Evolutionary conservation across 83 land plant genomes (phyloP), one percentile per base, ranked within the genome.

Genomic region (Picea abies): DNA sequence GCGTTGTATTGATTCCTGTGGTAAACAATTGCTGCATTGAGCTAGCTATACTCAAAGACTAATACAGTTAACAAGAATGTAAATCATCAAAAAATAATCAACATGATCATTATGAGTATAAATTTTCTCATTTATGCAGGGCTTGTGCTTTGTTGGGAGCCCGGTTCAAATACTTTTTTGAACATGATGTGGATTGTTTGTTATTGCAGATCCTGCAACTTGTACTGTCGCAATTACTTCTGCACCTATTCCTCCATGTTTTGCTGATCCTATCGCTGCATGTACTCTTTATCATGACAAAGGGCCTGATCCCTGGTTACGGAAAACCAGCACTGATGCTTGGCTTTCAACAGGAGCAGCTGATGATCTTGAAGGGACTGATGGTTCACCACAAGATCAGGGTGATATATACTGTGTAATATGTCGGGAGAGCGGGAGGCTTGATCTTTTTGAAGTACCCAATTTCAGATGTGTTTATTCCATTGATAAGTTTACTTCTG

Each of bases 271-370:
- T 23, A 83, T 98, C 61, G 88, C 94, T 83, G 93, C 99, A 26
- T 96, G 96, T 75, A 88, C 99, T 41, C 92, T 98, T 23, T 96
- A 96, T 89, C 93, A 91, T 84, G 99, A 98, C 84, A 94, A 86
- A 84, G 99, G 99, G 22, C 94, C 99, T 80, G 91, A 92, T 32
- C 94, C 96, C 80, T 98, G 99, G 99, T 87, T 98, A 6, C 95
- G 94, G 10, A 92, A 91, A 79, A 82, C 99, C 61, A 94, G 99
- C 83, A 89, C 90, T 76, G 99, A 97, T 90, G 93, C 93, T 37
- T 95, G 96, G 96, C 94, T 94, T 76, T 91, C 94, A 82, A 90
- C 89, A 79, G 97, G 93, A 58, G 61, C 90, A 76, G 83, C 90
- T 73, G 97, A 94, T 85, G 83, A 90, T 44, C 83, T 94, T 65